phyloP scores from a whole-genome alignment of 1,284 basidiomycete genomes.

The Pseudozyma thailandica region DNA sequence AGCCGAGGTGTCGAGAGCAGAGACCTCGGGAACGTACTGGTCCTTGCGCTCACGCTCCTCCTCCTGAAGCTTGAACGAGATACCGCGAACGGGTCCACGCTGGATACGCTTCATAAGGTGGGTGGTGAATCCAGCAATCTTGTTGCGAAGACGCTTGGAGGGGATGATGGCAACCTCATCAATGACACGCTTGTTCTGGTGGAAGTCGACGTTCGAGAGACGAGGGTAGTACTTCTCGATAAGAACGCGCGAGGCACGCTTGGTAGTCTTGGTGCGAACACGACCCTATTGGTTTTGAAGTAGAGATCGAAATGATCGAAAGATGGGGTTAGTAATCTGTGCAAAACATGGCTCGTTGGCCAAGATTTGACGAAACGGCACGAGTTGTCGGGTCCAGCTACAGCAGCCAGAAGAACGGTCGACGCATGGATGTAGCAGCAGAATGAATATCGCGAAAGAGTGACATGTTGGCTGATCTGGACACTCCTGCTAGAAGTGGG shows the following conservation, averaged over 20 bases:
- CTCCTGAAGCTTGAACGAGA: slow-evolving; percentile 99
- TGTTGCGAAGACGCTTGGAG: slow-evolving; percentile 99
- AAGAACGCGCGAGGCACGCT: slow-evolving; percentile 97
- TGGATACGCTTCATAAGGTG: slow-evolving; percentile 99
- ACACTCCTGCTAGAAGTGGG: no score
- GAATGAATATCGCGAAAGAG: no score
- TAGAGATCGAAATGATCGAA: background rate
- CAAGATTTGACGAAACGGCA: no score
- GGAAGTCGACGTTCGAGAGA: slow-evolving; percentile 60
- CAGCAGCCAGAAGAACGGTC: no score
- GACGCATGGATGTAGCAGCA: no score
- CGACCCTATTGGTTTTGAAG: slow-evolving; percentile 79
- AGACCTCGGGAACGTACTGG: slow-evolving; percentile 68
- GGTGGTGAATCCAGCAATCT: slow-evolving; percentile 99
- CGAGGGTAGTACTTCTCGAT: slow-evolving; percentile 94
- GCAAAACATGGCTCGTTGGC: no score
- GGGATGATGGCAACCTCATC: slow-evolving; percentile 93
- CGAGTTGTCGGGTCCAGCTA: slow-evolving; percentile 1
- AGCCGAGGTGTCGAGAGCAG: slow-evolving; percentile 66
- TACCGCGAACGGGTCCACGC: slow-evolving; percentile 98
- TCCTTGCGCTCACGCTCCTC: slow-evolving; percentile 98
- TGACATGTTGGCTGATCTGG: no score
- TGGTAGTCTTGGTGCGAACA: slow-evolving; percentile 99
- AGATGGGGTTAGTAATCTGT: slow-evolving; percentile 10
- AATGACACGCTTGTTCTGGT: slow-evolving; percentile 98